Evolutionary conservation across 805 yeast genomes (phyloP), one percentile per base, ranked within the genome.

Genomic region (Ogataea nonfermentans): DNA sequence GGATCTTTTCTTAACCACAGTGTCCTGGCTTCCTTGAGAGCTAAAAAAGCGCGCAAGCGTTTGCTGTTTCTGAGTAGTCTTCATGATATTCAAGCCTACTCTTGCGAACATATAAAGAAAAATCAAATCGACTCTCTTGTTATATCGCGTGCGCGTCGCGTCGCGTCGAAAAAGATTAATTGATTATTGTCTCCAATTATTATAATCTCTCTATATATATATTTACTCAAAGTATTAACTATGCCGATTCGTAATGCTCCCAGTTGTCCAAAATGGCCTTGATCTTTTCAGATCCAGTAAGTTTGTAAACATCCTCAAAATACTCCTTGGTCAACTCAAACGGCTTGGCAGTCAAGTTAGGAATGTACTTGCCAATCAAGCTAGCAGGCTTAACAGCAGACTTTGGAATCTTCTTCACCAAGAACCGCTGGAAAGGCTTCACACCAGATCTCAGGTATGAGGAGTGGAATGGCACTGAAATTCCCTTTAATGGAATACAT

Each of bases 401-500:
- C 72, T 84, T 87, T 49, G 95, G 84, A 59, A 93, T 84, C 79
- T 93, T 91, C 84, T 89, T 93, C 65, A 82, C 81, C 73, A 93
- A 77, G 83, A 93, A 93, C 71, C 89, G 86, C 76, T 91, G 90
- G 87, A 93, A 93, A 58, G 99, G 99, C 70, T 90, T 91, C 45
- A 93, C 99, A 70, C 99, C 99, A 42, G 93, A 86, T 77, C 91
- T 84, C 72, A 93, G 77, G 73, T 95, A 93, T n/a, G 96, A 83
- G 20, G 97, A 89, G 71, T 93, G 99, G 97, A 93, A 93, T 48
- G 99, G 99, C 63, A 93, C 99, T n/a, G 96, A 88, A 53, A 93
- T 93, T 56, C 99, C 99, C 75, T 84, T 89, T 67, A 93, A 79
- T 65, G 99, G 99, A 57, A 93, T 93, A 58, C 93, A 91, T 29